Conservation (phyloP, 768 basidiomycete genomes). For the Kwoniella europaea region DNA sequence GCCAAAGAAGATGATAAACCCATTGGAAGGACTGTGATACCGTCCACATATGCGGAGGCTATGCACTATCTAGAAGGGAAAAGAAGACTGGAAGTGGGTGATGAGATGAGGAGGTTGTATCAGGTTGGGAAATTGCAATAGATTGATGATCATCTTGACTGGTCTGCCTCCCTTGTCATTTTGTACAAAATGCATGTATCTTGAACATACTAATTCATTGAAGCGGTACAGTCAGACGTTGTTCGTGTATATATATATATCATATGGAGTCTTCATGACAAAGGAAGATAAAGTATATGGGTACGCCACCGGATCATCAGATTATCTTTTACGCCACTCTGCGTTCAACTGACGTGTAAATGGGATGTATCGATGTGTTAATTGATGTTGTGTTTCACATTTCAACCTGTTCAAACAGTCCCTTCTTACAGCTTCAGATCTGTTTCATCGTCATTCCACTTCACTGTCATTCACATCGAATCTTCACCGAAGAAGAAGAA, state of each 20-base stretch:
- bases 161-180: too few relatives aligned
- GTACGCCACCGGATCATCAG: not conserved
- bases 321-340: not conserved
- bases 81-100: constrained; percentile 72
- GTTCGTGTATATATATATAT: not conserved
- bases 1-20: constrained; percentile 38
- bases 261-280: not conserved
- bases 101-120: constrained; percentile 65
- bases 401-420: too few relatives aligned
- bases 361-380: not conserved
- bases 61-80: constrained; percentile 85
- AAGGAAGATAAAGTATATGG: not conserved
- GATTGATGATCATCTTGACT: too few relatives aligned
- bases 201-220: too few relatives aligned
- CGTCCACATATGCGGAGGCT: constrained; percentile 64
- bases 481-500: too few relatives aligned
- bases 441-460: too few relatives aligned
- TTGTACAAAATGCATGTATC: too few relatives aligned
- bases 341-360: not conserved
- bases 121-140: constrained; percentile 18
- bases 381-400: too few relatives aligned
- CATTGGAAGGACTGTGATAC: constrained; percentile 48
- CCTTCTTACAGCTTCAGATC: too few relatives aligned
- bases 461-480: too few relatives aligned
- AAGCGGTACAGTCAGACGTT: too few relatives aligned